Conservation (phyloP, 2,329 filamentous ascomycete genomes). For the Ophiostoma sp. region DNA sequence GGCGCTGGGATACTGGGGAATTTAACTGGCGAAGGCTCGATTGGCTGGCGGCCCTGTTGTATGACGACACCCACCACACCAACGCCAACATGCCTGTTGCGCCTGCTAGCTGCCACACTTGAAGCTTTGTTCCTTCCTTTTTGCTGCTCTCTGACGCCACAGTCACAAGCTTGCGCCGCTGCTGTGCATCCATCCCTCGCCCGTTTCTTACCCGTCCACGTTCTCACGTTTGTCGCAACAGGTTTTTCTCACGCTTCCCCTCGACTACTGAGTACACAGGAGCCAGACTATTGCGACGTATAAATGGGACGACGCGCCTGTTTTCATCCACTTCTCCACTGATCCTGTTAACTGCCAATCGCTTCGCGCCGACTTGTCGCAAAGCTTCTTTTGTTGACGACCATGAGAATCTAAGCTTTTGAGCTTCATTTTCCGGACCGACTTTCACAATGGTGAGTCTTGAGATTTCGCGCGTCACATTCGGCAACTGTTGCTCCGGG, state of each 20-base stretch:
- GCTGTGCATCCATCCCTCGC: slow-evolving; percentile 4
- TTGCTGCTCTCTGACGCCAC: slow-evolving; percentile 7
- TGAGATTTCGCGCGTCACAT: not conserved
- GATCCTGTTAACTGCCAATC: not conserved
- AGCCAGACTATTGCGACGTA: not conserved
- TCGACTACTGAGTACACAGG: not conserved
- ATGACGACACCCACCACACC: slow-evolving; percentile 14
- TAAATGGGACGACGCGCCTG: not conserved
- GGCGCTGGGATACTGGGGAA: not conserved
- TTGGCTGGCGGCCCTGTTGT: slow-evolving; percentile 8
- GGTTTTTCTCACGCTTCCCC: not conserved
- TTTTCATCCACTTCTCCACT: not conserved
- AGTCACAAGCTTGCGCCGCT: slow-evolving; percentile 17
- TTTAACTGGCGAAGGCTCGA: slow-evolving; percentile 4
- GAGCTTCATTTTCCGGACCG: slow-evolving; percentile 7
- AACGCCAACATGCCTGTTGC: not conserved
- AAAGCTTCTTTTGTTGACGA: not conserved
- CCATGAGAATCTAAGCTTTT: not conserved
- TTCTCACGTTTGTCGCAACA: not conserved
- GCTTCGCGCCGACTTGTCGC: not conserved
- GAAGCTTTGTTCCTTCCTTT: not conserved
- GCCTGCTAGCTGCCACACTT: slow-evolving; percentile 10
- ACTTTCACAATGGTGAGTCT: slow-evolving; percentile 1
- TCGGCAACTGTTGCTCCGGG: not conserved
- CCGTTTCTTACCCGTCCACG: not conserved